Percentiles rank a stretch among this genome's conserved stretches.
These are phyloP conservation scores for Nadsonia commutata DNA, from an alignment of 1,139 yeast species.

Conservation along the genomic window DNA sequence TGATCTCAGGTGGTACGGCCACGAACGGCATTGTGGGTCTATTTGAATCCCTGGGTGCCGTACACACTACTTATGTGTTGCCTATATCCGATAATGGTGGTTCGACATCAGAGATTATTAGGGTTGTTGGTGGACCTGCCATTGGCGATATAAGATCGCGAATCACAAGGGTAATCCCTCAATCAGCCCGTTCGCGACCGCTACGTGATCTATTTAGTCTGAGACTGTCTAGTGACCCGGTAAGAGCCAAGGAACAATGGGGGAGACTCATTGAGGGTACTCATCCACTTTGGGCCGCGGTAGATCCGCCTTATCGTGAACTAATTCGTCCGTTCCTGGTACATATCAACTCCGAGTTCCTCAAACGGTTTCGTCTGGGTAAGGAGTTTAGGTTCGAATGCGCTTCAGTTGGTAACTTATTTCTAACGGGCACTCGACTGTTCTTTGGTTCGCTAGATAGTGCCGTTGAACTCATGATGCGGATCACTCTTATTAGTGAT, in stretches of 20 bases:
- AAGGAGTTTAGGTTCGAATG: conserved; percentile 50
- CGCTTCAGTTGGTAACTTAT: conserved; percentile 77
- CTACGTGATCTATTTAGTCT: conserved; percentile 35
- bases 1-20: conserved; percentile 52
- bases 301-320: conserved; percentile 53
- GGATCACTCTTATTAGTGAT: conserved; percentile 49
- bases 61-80: conserved; percentile 43
- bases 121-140: conserved; percentile 90
- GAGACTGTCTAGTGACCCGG: conserved; percentile 41
- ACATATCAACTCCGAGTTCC: conserved; percentile 62
- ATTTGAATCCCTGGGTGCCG: conserved; percentile 29
- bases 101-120: conserved; percentile 77
- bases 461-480: conserved; percentile 60
- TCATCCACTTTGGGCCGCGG: conserved; percentile 50
- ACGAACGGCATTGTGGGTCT: conserved; percentile 46
- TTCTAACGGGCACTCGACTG: conserved; percentile 66
- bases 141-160: conserved; percentile 85
- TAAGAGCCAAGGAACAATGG: conserved; percentile 59
- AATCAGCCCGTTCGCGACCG: conserved; percentile 24
- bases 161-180: conserved; percentile 49
- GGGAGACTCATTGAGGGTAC: conserved; percentile 62
- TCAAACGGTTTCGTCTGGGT: conserved; percentile 50
- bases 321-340: conserved; percentile 64
- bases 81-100: conserved; percentile 94
- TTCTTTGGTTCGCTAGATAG: conserved; percentile 77